phyloP scores from a whole-genome alignment of 352 stramenopile species.

The Pythium aphanidermatum region DNA sequence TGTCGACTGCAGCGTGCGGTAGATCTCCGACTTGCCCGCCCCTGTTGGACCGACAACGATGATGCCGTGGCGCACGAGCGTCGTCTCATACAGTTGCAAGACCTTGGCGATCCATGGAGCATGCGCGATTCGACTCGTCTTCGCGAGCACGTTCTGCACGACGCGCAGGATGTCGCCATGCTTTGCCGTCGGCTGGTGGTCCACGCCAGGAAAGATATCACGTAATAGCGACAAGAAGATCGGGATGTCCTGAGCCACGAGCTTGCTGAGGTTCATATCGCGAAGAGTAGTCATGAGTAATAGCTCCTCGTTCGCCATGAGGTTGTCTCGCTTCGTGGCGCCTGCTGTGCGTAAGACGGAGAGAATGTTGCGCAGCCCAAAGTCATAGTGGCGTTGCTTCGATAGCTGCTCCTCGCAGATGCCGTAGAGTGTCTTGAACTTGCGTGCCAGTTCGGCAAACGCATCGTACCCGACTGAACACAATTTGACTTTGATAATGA shows the following conservation, averaged over 20 bases:
- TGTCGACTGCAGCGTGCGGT: slow-evolving; percentile 88
- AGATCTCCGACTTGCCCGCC: slow-evolving; percentile 93
- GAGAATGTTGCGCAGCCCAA: slow-evolving; percentile 92
- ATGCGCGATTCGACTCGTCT: slow-evolving; percentile 56
- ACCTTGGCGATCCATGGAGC: slow-evolving; percentile 91
- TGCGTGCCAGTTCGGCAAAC: slow-evolving; percentile 92
- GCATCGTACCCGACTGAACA: slow-evolving; percentile 89
- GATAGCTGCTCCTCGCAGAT: slow-evolving; percentile 93
- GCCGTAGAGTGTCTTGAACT: slow-evolving; percentile 95
- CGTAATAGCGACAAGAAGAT: slow-evolving; percentile 88
- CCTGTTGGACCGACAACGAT: slow-evolving; percentile 92
- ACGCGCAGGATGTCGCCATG: slow-evolving; percentile 65
- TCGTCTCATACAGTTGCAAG: slow-evolving; percentile 93
- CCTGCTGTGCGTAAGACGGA: slow-evolving; percentile 94
- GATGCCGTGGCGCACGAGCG: slow-evolving; percentile 94
- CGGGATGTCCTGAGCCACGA: slow-evolving; percentile 88
- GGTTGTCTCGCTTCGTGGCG: slow-evolving; percentile 92
- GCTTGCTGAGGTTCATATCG: slow-evolving; percentile 93
- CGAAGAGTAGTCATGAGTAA: slow-evolving; percentile 94
- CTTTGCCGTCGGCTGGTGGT: slow-evolving; percentile 38
- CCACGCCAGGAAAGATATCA: slow-evolving; percentile 83
- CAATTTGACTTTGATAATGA: slow-evolving; percentile 94
- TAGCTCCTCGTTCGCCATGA: slow-evolving; percentile 90
- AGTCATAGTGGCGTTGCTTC: slow-evolving; percentile 94
- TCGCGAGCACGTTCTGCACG: slow-evolving; percentile 67